Evolutionary conservation across 2,329 filamentous ascomycete species (phyloP), one percentile per base, ranked within the genome.

Genomic region (Colletotrichum navitas): DNA sequence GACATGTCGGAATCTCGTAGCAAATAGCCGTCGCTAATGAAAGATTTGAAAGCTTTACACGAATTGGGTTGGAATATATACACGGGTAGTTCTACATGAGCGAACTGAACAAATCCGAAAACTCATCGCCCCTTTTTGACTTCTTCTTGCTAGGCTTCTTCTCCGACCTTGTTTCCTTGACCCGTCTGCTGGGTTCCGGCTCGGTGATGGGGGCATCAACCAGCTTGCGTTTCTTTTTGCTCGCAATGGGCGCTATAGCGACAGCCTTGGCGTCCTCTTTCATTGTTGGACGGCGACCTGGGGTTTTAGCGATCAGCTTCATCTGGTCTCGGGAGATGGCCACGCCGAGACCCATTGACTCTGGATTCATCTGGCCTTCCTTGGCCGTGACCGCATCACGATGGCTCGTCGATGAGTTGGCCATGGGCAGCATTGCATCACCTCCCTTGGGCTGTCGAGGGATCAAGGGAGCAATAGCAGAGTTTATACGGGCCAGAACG

Each of bases 71-170:
- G 18, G 16, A 12, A 59, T 55, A n/a, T 24, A 4, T 21, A 36
- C 16, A 24, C 6, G 34, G 32, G 34, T 26, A 8, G 39, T n/a
- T 18, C 14, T 73, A 87, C 52, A 88, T 76, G 12, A 93, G 80
- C 12, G 87, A 87, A 63, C 85, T 86, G 77, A 96, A 96, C 32
- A 95, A 80, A 77, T 91, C 90, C 73, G 94, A 93, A 66, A 95
- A 92, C 52, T 89, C 91, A 78, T 94, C 89, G 7, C 84, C 83
- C 47, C 84, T 87, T 74, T 84, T 88, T 67, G 85, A 87, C 72
- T 81, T 84, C 68, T 84, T 82, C 68, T 77, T 77, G 24, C 41
- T 43, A 29, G 45, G 18, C n/a, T 49, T 71, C 43, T 63, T 63
- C 18, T 58, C 51, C 8, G 74, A 71, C 76, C 84, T 85, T 74